A percentile compares a stretch with the other conserved stretches of the same genome.
These are phyloP conservation scores for Oryza brachyantha DNA, from an alignment of 176 grass and related monocot genomes.

Conservation along the genomic window DNA sequence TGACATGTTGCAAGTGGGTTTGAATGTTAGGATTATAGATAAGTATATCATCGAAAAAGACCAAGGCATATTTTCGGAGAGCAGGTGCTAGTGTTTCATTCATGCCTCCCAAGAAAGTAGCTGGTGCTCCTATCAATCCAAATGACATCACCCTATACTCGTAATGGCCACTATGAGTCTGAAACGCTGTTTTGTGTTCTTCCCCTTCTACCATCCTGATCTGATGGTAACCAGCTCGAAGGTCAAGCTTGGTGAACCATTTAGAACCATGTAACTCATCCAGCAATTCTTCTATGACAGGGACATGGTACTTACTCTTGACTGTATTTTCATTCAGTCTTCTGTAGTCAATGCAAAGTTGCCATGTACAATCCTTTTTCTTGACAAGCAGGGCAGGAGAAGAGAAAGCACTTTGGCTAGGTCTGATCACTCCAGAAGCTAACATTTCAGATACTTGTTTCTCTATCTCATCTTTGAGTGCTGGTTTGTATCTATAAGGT, in stretches of 20 bases:
- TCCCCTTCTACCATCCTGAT: neutral
- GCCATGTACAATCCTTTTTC: too few species aligned
- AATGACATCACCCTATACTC: neutral
- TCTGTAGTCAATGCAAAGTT: too few species aligned
- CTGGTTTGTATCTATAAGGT: too few species aligned
- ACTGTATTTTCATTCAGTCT: too few species aligned
- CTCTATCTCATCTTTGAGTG: too few species aligned
- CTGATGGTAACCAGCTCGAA: neutral
- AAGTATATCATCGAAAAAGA: neutral
- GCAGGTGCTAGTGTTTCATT: neutral
- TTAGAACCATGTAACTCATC: neutral
- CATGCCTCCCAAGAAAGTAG: neutral
- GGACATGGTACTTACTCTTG: too few species aligned
- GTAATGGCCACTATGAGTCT: neutral
- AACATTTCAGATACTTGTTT: too few species aligned
- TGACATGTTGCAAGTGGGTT: too few species aligned
- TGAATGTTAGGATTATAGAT: neutral
- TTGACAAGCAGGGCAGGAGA: too few species aligned
- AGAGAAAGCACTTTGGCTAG: fast-evolving
- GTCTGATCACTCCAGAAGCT: too few species aligned
- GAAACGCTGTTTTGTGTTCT: neutral
- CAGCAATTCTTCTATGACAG: neutral
- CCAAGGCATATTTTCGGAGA: neutral
- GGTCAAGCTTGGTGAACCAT: neutral
- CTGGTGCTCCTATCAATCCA: neutral